A percentile compares a stretch with the other conserved stretches of the same genome.
phyloP scores from a whole-genome alignment of 2,329 filamentous ascomycete species.

The Ceratocystis alfenasii region DNA sequence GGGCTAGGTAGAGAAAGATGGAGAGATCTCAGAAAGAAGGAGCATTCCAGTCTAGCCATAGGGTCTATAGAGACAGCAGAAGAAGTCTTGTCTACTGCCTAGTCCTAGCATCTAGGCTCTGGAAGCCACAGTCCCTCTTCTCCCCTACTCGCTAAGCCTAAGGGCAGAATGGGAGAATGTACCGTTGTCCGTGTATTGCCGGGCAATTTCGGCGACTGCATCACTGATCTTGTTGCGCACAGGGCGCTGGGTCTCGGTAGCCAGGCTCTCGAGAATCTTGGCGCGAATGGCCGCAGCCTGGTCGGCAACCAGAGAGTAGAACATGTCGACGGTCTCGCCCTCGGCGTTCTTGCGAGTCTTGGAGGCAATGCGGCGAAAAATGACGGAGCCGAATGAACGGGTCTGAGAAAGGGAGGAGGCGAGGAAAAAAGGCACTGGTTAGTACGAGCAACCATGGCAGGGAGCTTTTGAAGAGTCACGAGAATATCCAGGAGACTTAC shows the following conservation, averaged over 20 bases:
- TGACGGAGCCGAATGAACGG: slow-evolving; percentile 81
- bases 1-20: too few species aligned
- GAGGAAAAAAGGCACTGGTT: background rate
- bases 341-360: slow-evolving; percentile 69
- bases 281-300: slow-evolving; percentile 68
- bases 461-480: too few species aligned
- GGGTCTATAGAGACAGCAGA: too few species aligned
- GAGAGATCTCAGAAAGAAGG: too few species aligned
- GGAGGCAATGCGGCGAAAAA: slow-evolving; percentile 86
- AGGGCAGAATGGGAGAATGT: slow-evolving; percentile 30
- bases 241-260: slow-evolving; percentile 56
- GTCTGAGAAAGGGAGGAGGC: slow-evolving; percentile 41
- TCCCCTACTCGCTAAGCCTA: too few species aligned
- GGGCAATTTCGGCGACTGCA: slow-evolving; percentile 88
- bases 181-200: slow-evolving; percentile 91
- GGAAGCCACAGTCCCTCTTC: too few species aligned
- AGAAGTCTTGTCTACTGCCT: too few species aligned
- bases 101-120: too few species aligned
- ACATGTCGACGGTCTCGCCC: slow-evolving; percentile 67
- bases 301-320: slow-evolving; percentile 62
- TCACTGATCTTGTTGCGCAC: slow-evolving; percentile 95
- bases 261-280: slow-evolving; percentile 69
- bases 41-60: too few species aligned
- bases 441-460: background rate
- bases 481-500: slow-evolving; percentile 35